Percentiles rank a stretch among this genome's conserved stretches.
These are phyloP conservation scores for Tricholoma saponaceum DNA, from an alignment of 768 basidiomycete genomes.

Conservation along the genomic window DNA sequence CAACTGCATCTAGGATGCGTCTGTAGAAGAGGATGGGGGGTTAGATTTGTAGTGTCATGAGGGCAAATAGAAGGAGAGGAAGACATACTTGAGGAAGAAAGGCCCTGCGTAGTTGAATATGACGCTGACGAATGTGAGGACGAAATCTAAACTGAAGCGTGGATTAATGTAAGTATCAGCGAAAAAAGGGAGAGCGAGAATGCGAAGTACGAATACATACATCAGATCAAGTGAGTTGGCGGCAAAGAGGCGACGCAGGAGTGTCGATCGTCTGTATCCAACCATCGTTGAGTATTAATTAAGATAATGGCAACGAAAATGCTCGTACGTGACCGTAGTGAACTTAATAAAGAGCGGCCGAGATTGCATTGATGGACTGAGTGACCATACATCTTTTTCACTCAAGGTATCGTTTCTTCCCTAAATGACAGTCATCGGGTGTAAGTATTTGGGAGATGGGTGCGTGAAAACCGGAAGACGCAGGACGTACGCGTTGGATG, in stretches of 20 bases:
- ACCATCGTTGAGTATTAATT: no score
- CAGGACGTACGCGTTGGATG: conserved; percentile 38
- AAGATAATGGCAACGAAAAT: neutral
- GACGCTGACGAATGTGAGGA: conserved; percentile 64
- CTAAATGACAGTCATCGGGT: conserved; percentile 15
- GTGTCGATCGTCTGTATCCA: conserved; percentile 29
- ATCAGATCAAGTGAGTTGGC: conserved; percentile 46
- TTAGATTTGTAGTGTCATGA: neutral
- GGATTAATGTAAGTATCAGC: neutral
- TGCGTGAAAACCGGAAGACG: neutral
- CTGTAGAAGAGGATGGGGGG: conserved; percentile 18
- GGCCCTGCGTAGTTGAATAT: conserved; percentile 77
- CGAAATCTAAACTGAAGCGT: conserved; percentile 51
- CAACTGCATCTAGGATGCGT: conserved; percentile 39
- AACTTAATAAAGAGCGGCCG: conserved; percentile 60
- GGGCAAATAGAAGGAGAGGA: neutral
- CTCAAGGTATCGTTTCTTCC: conserved; percentile 54
- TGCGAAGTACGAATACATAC: conserved; percentile 26
- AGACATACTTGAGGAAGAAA: conserved; percentile 73
- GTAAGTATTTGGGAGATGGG: neutral
- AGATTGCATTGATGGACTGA: conserved; percentile 67
- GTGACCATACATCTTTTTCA: conserved; percentile 67
- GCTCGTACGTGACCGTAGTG: conserved; percentile 28
- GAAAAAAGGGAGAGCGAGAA: neutral
- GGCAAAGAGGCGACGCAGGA: conserved; percentile 38